phyloP scores from a whole-genome alignment of 495 filamentous ascomycete species.

The Ramalina peruviana region DNA sequence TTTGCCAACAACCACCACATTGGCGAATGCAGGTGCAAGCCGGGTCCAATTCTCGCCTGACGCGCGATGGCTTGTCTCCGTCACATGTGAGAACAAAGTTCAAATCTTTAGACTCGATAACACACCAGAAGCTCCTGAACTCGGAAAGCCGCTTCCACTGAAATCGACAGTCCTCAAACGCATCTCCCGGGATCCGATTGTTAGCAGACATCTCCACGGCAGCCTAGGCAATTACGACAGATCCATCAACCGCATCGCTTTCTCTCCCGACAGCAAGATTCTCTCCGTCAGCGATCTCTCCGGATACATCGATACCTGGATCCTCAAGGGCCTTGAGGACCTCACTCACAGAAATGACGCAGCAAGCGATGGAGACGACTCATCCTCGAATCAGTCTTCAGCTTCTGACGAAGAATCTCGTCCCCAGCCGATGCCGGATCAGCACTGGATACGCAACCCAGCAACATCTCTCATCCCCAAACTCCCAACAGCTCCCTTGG shows the following conservation, averaged over 20 bases:
- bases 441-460: conserved; percentile 54
- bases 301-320: conserved; percentile 79
- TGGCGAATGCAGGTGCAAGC: conserved; percentile 48
- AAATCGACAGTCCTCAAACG: conserved; percentile 41
- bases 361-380: conserved; percentile 12
- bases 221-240: conserved; percentile 66
- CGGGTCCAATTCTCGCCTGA: conserved; percentile 39
- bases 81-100: conserved; percentile 37
- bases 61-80: conserved; percentile 40
- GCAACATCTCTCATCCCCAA: conserved; percentile 61
- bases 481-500: conserved; percentile 50
- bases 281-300: conserved; percentile 66
- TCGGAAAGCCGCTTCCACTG: conserved; percentile 28
- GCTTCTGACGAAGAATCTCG: conserved; percentile 37
- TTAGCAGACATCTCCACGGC: conserved; percentile 41
- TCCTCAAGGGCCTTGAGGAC: conserved; percentile 44
- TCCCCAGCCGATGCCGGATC: conserved; percentile 20
- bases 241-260: conserved; percentile 57
- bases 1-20: conserved; percentile 38
- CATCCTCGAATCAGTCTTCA: conserved; percentile 29
- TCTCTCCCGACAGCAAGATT: conserved; percentile 69
- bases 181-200: conserved; percentile 39
- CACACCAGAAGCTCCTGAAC: conserved; percentile 23
- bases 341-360: conserved; percentile 4
- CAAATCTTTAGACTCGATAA: conserved; percentile 31